Percentiles rank a stretch among this genome's conserved stretches.
These are phyloP conservation scores for Spatholobus suberectus DNA, from an alignment of 306 rosid genomes.

Conservation along the genomic window DNA sequence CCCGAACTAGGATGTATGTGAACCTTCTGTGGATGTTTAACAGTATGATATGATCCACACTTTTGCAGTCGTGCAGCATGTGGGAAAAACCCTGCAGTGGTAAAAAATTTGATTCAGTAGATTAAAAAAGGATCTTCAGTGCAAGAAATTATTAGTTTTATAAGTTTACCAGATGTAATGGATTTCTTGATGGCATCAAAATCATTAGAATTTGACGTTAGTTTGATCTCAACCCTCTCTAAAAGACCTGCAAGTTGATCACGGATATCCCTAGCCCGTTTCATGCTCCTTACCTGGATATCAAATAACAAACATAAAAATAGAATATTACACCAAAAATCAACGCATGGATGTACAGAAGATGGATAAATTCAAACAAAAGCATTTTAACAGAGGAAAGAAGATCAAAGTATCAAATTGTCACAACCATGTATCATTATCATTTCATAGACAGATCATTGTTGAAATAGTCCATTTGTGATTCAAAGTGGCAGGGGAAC, in stretches of 20 bases:
- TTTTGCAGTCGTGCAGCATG: conserved; percentile 83
- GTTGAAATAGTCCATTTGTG: not conserved
- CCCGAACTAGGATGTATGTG: conserved; percentile 98
- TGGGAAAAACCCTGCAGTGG: conserved; percentile 78
- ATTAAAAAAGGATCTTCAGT: not conserved
- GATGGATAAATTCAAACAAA: not conserved
- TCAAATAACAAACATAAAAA: conserved; percentile 27
- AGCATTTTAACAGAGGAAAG: not conserved
- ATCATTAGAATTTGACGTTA: conserved; percentile 64
- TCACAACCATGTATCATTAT: not conserved
- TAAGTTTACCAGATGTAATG: conserved; percentile 78
- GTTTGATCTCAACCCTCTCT: conserved; percentile 93
- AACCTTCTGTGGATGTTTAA: conserved; percentile 86
- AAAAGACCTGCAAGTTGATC: conserved; percentile 95
- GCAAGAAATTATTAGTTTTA: not conserved
- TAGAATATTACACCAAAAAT: conserved; percentile 30
- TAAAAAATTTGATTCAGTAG: conserved; percentile 29
- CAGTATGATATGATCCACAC: conserved; percentile 81
- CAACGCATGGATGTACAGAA: not conserved
- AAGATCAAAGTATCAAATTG: conserved; percentile 12
- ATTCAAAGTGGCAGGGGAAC: not conserved
- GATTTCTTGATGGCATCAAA: conserved; percentile 82
- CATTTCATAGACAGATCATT: conserved; percentile 6
- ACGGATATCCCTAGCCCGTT: conserved; percentile 91
- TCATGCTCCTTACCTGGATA: conserved; percentile 92